phyloP scores from a whole-genome alignment of 106 monocot genomes.

The Xerophyta viscosa region DNA sequence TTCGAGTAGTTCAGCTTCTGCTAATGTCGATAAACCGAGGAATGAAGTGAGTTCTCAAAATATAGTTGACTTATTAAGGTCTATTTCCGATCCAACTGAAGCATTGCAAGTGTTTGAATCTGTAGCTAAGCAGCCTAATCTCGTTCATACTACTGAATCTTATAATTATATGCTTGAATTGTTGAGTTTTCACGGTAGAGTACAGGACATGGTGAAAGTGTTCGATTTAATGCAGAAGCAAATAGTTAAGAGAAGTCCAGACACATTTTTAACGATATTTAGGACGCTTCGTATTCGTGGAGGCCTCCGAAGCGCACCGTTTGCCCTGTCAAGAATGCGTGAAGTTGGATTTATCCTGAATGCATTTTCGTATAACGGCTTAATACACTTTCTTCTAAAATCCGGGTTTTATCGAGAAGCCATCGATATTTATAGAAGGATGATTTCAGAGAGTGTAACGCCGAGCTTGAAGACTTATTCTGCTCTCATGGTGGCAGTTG shows the following conservation, averaged over 20 bases:
- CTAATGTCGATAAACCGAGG: constrained; percentile 1
- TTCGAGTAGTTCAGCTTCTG: neutral
- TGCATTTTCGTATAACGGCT: constrained; percentile 73
- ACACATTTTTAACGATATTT: constrained; percentile 73
- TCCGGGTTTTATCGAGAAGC: constrained; percentile 53
- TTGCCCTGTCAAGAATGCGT: constrained; percentile 50
- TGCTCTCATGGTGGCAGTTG: constrained; percentile 75
- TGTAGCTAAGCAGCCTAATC: constrained; percentile 28
- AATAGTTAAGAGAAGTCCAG: constrained; percentile 55
- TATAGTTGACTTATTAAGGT: constrained; percentile 40
- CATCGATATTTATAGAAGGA: constrained; percentile 58
- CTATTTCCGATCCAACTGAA: constrained; percentile 36
- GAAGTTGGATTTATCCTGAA: constrained; percentile 64
- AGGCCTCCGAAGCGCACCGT: constrained; percentile 49
- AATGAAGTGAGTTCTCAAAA: constrained; percentile 34
- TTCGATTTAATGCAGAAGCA: constrained; percentile 96
- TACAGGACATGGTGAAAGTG: constrained; percentile 72
- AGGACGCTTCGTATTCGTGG: constrained; percentile 42
- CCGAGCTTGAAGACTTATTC: constrained; percentile 92
- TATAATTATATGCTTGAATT: constrained; percentile 91
- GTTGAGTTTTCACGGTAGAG: constrained; percentile 43
- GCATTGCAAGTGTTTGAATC: constrained; percentile 52
- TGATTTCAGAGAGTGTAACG: constrained; percentile 54
- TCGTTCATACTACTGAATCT: constrained; percentile 69
- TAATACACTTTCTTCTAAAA: constrained; percentile 78